phyloP scores from a whole-genome alignment of 495 filamentous ascomycete genomes.

The Neurospora sp. region DNA sequence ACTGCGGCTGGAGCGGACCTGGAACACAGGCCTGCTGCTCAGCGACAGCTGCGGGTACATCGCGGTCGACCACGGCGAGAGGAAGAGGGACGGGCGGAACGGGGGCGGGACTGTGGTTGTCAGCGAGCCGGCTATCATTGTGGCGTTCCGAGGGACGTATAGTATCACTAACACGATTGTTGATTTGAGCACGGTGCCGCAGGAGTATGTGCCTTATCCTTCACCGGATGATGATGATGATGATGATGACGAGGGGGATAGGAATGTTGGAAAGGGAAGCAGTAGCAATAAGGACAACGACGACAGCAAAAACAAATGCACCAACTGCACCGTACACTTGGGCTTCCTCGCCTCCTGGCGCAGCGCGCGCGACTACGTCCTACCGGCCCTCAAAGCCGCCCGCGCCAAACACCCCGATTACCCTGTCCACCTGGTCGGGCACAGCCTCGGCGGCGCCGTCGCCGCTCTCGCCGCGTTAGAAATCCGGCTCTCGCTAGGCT shows the following conservation, averaged over 20 bases:
- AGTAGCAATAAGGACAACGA: not conserved
- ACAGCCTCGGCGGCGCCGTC: constrained; percentile 88
- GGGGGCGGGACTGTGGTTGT: constrained; percentile 27
- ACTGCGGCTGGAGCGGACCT: constrained; percentile 72
- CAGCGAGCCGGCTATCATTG: constrained; percentile 46
- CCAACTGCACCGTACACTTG: constrained; percentile 81
- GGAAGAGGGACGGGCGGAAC: not conserved
- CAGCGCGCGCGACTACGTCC: constrained; percentile 53
- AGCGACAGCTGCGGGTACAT: constrained; percentile 93
- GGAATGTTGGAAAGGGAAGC: constrained; percentile 1
- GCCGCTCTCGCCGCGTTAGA: constrained; percentile 81
- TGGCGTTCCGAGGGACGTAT: constrained; percentile 95
- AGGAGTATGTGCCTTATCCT: constrained; percentile 83
- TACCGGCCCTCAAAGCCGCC: constrained; percentile 48
- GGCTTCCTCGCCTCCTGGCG: constrained; percentile 83
- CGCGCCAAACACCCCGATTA: constrained; percentile 56
- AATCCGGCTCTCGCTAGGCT: constrained; percentile 42
- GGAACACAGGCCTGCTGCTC: constrained; percentile 80
- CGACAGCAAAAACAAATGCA: constrained; percentile 40
- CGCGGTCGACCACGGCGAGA: constrained; percentile 59
- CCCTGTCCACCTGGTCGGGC: constrained; percentile 68
- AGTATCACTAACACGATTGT: constrained; percentile 81
- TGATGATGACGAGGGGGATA: constrained; percentile 21
- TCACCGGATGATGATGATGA: constrained; percentile 35
- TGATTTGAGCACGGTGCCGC: constrained; percentile 79